Base-by-base conservation (phyloP, 257 asterid species). In the Plantago ovata region DNA sequence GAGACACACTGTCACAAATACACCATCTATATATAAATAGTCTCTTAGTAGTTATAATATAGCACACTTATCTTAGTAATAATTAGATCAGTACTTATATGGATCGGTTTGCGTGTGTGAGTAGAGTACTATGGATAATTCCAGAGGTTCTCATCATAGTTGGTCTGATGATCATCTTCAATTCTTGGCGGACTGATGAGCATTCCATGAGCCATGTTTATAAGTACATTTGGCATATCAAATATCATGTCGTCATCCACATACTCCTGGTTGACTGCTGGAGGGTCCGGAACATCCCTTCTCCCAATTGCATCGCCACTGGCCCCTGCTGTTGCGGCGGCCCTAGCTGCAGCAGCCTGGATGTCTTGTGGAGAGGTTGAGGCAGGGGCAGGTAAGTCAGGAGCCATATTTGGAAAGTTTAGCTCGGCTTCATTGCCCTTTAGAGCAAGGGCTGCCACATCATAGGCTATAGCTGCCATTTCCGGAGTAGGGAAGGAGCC, bases 141-240 rank as follows among this genome's bases (percentile, higher is more conserved):
- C 95, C 95, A 85, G 13, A 80, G 70, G 52, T 61, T 67, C 42
- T 70, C 76, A n/a, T 70, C 66, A 53, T 53, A 45, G 13, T 49
- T 56, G 3, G 41, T 11, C 18, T 38, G 32, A 45, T 6, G 10
- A 1, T 58, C 87, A 36, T 51, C 69, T 18, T 79, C 85, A 40
- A 78, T 53, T 14, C 86, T 73, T 0, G 95, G 95, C 13, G 95
- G 95, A 64, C 87, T 86, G 11, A 86, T 76, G 38, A 86, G 71
- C 95, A 86, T 77, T 53, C 89, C 95, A 44, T 86, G 76, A 7
- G 95, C 95, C 95, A 86, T 86, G 45, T 75, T 79, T 58, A 57
- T 45, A 10, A 86, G 60, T 38, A 83, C 79, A 66, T 86, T 86
- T 0, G 93, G 95, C 84, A 86, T 67, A 60, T 86, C 92, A 58